These are phyloP conservation scores for Neospermospora avenae DNA, from an alignment of 2,329 filamentous ascomycete species.

Conservation along the genomic window DNA sequence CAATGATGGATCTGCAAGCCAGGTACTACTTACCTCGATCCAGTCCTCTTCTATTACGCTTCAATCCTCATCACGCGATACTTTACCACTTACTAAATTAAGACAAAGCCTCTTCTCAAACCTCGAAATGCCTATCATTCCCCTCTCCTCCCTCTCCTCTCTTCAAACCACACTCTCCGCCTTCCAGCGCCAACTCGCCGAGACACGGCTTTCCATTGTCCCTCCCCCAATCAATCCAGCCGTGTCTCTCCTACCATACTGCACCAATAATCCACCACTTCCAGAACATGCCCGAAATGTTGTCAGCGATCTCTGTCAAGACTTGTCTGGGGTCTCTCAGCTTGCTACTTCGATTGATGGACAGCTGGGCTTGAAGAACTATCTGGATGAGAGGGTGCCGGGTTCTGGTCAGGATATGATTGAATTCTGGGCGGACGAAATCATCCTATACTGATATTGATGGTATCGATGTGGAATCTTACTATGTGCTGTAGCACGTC, in stretches of 20 bases:
- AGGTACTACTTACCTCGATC: conserved; percentile 22
- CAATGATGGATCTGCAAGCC: conserved; percentile 32
- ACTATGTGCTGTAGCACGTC: too few relatives aligned
- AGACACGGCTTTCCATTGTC: conserved; percentile 1
- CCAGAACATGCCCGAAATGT: conserved; percentile 34
- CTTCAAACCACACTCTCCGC: conserved; percentile 25
- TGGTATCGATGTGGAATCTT: neutral
- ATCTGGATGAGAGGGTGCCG: conserved; percentile 22
- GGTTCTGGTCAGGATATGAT: conserved; percentile 28
- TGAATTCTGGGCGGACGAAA: conserved; percentile 33
- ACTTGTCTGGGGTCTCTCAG: conserved; percentile 28
- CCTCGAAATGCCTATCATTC: conserved; percentile 33
- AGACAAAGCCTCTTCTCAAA: conserved; percentile 26
- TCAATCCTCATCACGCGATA: too few relatives aligned
- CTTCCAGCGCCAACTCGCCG: conserved; percentile 30
- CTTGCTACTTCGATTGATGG: conserved; percentile 28
- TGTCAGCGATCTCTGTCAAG: conserved; percentile 32
- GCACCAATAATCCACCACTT: conserved; percentile 28
- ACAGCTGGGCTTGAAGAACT: conserved; percentile 22
- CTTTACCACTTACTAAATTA: conserved; percentile 7
- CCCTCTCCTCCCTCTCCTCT: conserved; percentile 24
- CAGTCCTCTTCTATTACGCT: too few relatives aligned
- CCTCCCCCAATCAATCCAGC: conserved; percentile 14
- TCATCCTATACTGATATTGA: conserved; percentile 22
- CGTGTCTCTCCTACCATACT: conserved; percentile 30